Evolutionary conservation across 2,329 filamentous ascomycete species (phyloP), one percentile per base, ranked within the genome.

Genomic region (Penicillium nordicum): DNA sequence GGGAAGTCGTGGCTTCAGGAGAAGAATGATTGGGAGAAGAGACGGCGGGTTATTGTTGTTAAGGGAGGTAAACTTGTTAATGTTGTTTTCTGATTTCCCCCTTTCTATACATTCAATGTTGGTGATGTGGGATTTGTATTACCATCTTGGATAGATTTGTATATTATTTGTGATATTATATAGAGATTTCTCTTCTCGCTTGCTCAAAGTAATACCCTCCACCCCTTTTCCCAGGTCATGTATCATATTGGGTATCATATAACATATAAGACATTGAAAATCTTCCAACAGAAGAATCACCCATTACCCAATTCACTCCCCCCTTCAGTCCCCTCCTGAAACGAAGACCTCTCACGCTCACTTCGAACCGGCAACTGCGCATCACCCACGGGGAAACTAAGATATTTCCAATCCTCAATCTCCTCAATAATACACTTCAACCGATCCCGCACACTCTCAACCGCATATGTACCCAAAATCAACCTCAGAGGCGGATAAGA

Each of bases 351-450:
- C 18, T 48, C 54, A 16, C 54, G 43, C 16, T 25, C 37, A 21
- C 43, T 57, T 12, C 47, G 18, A 50, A 18, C 18, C 12, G 27
- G 12, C 29, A 64, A 60, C 43, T 65, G 67, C 40, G 69, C 62
- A 36, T 78, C 76, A 25, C 69, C 62, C 14, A 71, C 62, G 9
- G 80, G 79, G 60, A 91, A 92, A 71, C 90, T 90, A 30, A 95
- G 78, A 69, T 93, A 88, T 68, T 92, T 94, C 90, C 91, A 96
- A 70, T 95, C 91, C 75, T 95, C 91, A 63, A 95, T 84, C 78
- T 99, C 94, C 74, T 97, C 94, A 12, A 92, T 97, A 40, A 97
- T 90, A 59, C 89, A 93, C 63, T 91, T 84, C 68, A 97, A 76
- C 21, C 93, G 82, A 76, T 99, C 94, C 16, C 94, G 81, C 49